These are phyloP conservation scores for Insectozyma bohioensis DNA, from an alignment of 1,139 yeast species.

Conservation along the genomic window DNA sequence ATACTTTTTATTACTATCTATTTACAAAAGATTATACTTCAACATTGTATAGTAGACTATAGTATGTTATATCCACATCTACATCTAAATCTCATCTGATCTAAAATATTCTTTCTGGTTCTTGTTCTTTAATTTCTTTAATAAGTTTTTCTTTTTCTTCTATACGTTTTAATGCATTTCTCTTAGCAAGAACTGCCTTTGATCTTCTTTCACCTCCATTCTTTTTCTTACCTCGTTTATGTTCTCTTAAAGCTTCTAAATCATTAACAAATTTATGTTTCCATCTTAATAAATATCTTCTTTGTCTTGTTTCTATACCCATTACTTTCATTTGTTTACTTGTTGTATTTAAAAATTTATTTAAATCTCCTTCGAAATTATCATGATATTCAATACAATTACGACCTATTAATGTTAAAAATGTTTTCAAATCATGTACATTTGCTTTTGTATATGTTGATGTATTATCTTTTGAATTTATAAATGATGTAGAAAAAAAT, in stretches of 20 bases:
- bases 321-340: constrained; percentile 64
- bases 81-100: background rate
- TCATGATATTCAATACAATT: constrained; percentile 65
- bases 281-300: constrained; percentile 64
- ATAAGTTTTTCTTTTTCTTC: constrained; percentile 37
- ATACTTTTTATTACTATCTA: too few relatives aligned
- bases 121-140: constrained; percentile 27
- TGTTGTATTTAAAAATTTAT: constrained; percentile 56
- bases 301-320: constrained; percentile 75
- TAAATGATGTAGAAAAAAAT: constrained; percentile 16
- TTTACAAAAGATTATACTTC: too few relatives aligned
- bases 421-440: constrained; percentile 74
- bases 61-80: too few relatives aligned
- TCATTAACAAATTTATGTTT: constrained; percentile 50
- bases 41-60: too few relatives aligned
- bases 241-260: constrained; percentile 58
- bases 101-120: constrained; percentile 31
- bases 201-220: constrained; percentile 89
- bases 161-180: constrained; percentile 58
- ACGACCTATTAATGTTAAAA: constrained; percentile 76
- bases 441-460: constrained; percentile 48
- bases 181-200: constrained; percentile 66
- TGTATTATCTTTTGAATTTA: constrained; percentile 30
- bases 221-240: constrained; percentile 70
- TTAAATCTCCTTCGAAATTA: constrained; percentile 72